Base-by-base conservation (phyloP, 1,284 basidiomycete genomes). In the Boletus smithii region DNA sequence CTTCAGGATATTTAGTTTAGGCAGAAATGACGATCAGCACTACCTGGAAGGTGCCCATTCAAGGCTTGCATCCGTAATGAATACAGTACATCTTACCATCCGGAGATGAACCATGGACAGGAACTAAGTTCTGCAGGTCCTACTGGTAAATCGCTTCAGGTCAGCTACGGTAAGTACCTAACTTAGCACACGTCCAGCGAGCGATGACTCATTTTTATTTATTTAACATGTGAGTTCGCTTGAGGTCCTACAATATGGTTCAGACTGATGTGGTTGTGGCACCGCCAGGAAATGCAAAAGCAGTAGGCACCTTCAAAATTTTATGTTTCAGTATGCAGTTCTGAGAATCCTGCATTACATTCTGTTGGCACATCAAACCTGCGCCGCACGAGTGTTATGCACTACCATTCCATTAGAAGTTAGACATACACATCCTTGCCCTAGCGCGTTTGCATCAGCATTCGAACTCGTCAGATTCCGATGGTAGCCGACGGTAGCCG, bases 11-110 rank as follows among this genome's bases (percentile, higher is more conserved):
- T 34, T 33, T 33, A 33, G 7, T 30, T 53, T 53, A 53, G 55
- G 38, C 39, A 53, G 37, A 36, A n/a, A 33, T 45, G 16, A 47
- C 18, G 29, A 32, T 31, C 42, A 43, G 46, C 39, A 53, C 46
- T 20, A 37, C 24, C 46, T 48, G 55, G 22, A 44, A 58, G 46
- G 42, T 32, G 27, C 18, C 44, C 30, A 46, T 50, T 49, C 45
- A 27, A 40, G 48, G 39, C 27, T 32, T 38, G 37, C 9, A 16
- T 44, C 22, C 39, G 44, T 41, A 48, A 44, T 41, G 33, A 36
- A 42, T 38, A 23, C 14, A 29, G 8, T 34, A 8, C 33, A 30
- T 56, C 18, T 47, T 30, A 43, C 43, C 46, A 40, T 44, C 18
- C 23, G 49, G 56, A 46, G 53, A 53, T 57, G 20, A 37, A 6